phyloP scores from a whole-genome alignment of 805 yeast species.

The Teunomyces tritomae region DNA sequence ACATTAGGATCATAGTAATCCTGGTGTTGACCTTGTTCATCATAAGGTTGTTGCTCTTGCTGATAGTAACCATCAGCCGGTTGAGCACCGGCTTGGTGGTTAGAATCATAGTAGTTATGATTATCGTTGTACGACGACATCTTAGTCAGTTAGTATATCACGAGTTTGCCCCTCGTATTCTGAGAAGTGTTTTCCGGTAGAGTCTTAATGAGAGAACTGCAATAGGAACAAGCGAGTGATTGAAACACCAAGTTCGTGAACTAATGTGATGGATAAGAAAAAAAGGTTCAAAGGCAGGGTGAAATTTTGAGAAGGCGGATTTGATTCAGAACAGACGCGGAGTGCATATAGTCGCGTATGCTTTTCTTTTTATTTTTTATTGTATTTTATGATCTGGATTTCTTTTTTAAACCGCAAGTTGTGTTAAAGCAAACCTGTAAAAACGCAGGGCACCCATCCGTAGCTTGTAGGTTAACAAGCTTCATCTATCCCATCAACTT shows the following conservation, averaged over 20 bases:
- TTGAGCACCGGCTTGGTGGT: constrained; percentile 25
- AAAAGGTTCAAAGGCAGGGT: constrained; percentile 1
- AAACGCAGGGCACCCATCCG: not conserved
- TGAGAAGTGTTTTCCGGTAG: constrained; percentile 2
- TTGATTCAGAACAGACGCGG: constrained; percentile 2
- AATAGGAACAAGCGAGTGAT: constrained; percentile 2
- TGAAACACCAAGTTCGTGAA: constrained; percentile 1
- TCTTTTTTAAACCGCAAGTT: constrained; percentile 1
- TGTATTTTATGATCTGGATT: constrained; percentile 3
- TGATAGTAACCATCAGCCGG: constrained; percentile 31
- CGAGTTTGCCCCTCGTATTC: not conserved
- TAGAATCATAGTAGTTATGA: constrained; percentile 40
- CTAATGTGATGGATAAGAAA: constrained; percentile 1
- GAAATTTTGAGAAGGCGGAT: constrained; percentile 2
- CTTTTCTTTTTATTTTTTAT: constrained; percentile 1
- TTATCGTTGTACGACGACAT: constrained; percentile 66
- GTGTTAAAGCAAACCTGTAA: not conserved
- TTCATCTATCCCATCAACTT: too few relatives aligned
- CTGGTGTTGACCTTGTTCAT: constrained; percentile 30
- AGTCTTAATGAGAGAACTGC: constrained; percentile 5
- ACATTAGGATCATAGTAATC: constrained; percentile 52
- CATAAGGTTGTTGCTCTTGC: constrained; percentile 42
- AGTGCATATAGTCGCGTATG: constrained; percentile 1
- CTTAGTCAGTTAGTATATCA: constrained; percentile 26
- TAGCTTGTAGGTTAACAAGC: not conserved